These are phyloP conservation scores for Trypanosoma platydactyli DNA, from an alignment of 208 protist species.

Conservation along the genomic window DNA sequence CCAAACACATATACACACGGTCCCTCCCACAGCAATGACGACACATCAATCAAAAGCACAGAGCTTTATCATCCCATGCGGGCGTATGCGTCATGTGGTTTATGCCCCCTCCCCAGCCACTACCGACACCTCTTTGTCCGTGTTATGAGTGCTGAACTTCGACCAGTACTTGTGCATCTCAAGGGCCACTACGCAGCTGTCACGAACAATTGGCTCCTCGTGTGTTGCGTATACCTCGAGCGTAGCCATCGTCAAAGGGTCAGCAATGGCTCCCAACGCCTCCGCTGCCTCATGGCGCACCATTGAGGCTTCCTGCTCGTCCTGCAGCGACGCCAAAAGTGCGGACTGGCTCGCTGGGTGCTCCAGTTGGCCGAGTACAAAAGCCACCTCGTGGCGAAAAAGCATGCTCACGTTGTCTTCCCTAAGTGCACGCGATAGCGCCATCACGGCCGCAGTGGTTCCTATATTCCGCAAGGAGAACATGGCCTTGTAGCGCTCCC, in stretches of 20 bases:
- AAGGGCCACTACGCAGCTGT: constrained; percentile 84
- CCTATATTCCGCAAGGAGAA: constrained; percentile 94
- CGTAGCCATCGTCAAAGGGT: constrained; percentile 54
- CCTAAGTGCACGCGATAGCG: constrained; percentile 87
- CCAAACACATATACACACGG: no score
- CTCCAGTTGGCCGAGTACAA: constrained; percentile 97
- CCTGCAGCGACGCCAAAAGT: constrained; percentile 64
- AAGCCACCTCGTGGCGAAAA: constrained; percentile 98
- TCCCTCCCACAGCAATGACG: no score
- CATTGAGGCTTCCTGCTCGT: constrained; percentile 93
- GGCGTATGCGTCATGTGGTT: no score
- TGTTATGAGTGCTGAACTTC: constrained; percentile 60
- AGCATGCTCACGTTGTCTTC: constrained; percentile 85
- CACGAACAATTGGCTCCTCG: constrained; percentile 76
- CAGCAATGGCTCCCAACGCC: constrained; percentile 96
- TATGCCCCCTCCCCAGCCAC: no score
- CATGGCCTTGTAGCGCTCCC: constrained; percentile 95
- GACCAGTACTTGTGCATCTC: constrained; percentile 91
- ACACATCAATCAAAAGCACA: no score
- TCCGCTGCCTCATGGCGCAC: constrained; percentile 98
- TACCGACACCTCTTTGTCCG: constrained; percentile 1
- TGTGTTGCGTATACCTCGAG: constrained; percentile 70
- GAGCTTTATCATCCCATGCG: no score
- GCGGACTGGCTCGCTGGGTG: constrained; percentile 61
- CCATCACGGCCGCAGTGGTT: constrained; percentile 60